phyloP scores from a whole-genome alignment of 1,284 basidiomycete species.

The Kalmanozyma brasiliensis region DNA sequence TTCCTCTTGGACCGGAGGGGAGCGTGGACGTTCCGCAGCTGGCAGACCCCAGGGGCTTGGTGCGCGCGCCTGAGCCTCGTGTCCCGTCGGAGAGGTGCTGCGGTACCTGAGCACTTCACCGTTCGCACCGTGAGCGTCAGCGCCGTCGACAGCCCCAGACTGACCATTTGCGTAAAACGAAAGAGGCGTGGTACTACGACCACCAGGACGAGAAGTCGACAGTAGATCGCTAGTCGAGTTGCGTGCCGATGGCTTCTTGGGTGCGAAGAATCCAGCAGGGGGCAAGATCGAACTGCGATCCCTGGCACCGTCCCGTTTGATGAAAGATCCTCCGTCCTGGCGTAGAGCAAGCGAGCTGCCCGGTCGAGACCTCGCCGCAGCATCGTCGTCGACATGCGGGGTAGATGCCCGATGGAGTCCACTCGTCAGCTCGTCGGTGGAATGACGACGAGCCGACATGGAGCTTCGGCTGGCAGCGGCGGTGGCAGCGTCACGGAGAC shows the following conservation, averaged over 20 bases:
- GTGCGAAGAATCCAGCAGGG: constrained; percentile 54
- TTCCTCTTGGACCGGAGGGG: constrained; percentile 9
- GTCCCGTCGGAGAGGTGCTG: constrained; percentile 3
- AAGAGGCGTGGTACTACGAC: constrained; percentile 29
- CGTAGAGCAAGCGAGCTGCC: constrained; percentile 26
- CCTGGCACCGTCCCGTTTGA: constrained; percentile 24
- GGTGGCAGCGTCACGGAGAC: constrained; percentile 36
- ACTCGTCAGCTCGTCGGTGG: constrained; percentile 27
- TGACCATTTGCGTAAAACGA: constrained; percentile 20
- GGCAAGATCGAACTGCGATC: constrained; percentile 50
- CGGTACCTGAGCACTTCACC: constrained; percentile 17
- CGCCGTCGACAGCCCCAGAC: neutral
- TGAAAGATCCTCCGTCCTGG: constrained; percentile 26
- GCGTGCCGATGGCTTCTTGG: constrained; percentile 40
- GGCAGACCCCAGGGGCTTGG: constrained; percentile 31
- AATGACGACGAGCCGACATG: constrained; percentile 21
- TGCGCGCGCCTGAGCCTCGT: constrained; percentile 10
- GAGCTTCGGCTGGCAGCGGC: constrained; percentile 33
- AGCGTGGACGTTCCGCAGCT: constrained; percentile 3
- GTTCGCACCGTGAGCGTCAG: neutral
- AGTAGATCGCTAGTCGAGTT: constrained; percentile 28
- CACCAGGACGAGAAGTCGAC: constrained; percentile 4
- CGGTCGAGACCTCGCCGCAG: constrained; percentile 1
- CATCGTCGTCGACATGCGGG: constrained; percentile 24
- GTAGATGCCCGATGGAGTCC: constrained; percentile 32